phyloP scores from a whole-genome alignment of 2,329 filamentous ascomycete genomes.

The Scytalidium sp. region DNA sequence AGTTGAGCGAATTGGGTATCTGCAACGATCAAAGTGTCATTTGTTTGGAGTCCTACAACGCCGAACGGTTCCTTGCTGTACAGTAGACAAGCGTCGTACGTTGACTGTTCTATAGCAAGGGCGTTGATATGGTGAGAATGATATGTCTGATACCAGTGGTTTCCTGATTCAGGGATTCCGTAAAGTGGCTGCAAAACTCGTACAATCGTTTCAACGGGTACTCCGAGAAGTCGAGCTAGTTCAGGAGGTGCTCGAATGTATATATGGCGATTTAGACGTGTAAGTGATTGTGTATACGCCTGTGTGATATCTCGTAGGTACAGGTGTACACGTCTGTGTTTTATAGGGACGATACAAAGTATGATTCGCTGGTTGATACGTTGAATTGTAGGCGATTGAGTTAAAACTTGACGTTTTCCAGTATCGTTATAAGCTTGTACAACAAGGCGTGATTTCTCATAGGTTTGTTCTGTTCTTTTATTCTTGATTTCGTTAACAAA shows the following conservation, averaged over 20 bases:
- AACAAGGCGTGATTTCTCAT: slow-evolving; percentile 3
- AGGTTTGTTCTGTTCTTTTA: background rate
- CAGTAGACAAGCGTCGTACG: background rate
- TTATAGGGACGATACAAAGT: slow-evolving; percentile 6
- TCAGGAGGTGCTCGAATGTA: slow-evolving; percentile 5
- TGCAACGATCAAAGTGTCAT: background rate
- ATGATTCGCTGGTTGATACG: slow-evolving; percentile 7
- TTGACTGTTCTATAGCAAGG: background rate
- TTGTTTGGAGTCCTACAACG: background rate
- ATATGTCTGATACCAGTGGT: slow-evolving; percentile 1
- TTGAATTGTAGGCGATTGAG: slow-evolving; percentile 11
- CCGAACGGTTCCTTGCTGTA: no score
- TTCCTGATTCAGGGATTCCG: slow-evolving; percentile 1
- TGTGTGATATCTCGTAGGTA: slow-evolving; percentile 10
- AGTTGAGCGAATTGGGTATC: background rate
- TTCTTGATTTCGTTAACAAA: slow-evolving; percentile 8
- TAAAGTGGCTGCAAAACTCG: background rate
- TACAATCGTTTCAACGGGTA: background rate
- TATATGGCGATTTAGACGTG: slow-evolving; percentile 7
- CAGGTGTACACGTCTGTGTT: slow-evolving; percentile 6
- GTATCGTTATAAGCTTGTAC: slow-evolving; percentile 11
- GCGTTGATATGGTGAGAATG: background rate
- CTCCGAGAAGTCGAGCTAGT: background rate
- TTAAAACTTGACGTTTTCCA: slow-evolving; percentile 7
- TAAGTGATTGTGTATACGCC: slow-evolving; percentile 9